A percentile compares a stretch with the other conserved stretches of the same genome.
Evolutionary conservation across 257 asterid species (phyloP).

Genomic region (Asclepias syriaca): DNA sequence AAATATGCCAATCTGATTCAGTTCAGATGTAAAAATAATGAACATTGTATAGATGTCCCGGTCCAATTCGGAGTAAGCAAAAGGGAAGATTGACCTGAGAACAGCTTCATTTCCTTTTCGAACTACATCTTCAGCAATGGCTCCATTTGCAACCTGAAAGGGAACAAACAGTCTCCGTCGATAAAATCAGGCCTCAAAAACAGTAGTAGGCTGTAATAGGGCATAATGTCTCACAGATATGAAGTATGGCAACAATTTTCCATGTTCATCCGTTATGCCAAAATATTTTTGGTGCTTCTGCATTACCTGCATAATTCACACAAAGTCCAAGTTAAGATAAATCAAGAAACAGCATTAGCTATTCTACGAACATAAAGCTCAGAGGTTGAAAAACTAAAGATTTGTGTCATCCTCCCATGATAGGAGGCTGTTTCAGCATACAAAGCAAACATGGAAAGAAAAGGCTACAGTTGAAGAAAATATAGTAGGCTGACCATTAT

Average conservation of each 20-base stretch:
- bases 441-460: neutral
- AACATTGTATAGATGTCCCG: neutral
- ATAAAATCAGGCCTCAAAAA: neutral
- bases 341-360: neutral
- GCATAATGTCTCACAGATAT: constrained; percentile 60
- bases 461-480: neutral
- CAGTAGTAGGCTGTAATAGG: neutral
- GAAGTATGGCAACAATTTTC: constrained; percentile 74
- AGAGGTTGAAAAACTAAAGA: neutral
- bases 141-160: constrained; percentile 91
- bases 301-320: constrained; percentile 68
- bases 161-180: constrained; percentile 8
- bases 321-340: constrained; percentile 4
- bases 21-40: constrained; percentile 16
- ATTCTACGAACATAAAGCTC: neutral
- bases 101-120: constrained; percentile 98
- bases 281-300: constrained; percentile 97
- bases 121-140: constrained; percentile 70
- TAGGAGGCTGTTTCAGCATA: neutral
- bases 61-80: neutral
- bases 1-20: constrained; percentile 17
- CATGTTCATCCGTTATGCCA: constrained; percentile 66
- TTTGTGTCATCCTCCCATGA: neutral
- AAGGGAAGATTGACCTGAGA: constrained; percentile 45
- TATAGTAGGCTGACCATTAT: constrained; percentile 49